phyloP scores from a whole-genome alignment of 73 alveolate genomes.

The Paramecium biaurelia region DNA sequence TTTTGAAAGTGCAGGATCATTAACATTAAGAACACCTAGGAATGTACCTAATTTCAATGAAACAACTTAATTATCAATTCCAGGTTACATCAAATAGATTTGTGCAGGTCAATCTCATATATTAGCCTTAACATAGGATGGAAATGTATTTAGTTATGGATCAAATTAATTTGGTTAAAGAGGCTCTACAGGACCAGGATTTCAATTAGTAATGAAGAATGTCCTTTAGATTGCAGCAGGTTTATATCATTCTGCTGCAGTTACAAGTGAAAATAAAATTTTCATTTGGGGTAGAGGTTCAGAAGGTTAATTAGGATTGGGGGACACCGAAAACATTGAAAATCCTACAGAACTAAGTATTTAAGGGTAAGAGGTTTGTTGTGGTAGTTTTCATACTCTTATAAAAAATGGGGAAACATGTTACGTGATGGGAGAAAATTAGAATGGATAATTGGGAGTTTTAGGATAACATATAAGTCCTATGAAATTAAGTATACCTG shows the following conservation, averaged over 20 bases:
- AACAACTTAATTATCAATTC: not conserved
- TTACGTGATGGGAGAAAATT: conserved; percentile 39
- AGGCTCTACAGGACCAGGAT: conserved; percentile 35
- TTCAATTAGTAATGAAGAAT: conserved; percentile 41
- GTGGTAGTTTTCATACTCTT: conserved; percentile 48
- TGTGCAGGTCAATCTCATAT: conserved; percentile 36
- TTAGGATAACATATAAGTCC: not conserved
- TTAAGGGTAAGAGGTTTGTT: conserved; percentile 11
- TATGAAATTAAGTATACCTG: not conserved
- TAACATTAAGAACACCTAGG: conserved; percentile 38
- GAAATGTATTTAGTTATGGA: conserved; percentile 2
- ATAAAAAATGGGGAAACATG: not conserved
- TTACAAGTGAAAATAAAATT: not conserved
- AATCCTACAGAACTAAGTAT: not conserved
- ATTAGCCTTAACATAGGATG: conserved; percentile 40
- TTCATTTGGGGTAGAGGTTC: conserved; percentile 47
- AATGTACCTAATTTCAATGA: conserved; percentile 40
- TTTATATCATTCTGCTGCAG: conserved; percentile 40
- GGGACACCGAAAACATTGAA: not conserved
- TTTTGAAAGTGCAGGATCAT: conserved; percentile 11
- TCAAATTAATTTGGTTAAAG: conserved; percentile 47
- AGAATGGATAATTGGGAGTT: conserved; percentile 31
- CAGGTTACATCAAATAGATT: conserved; percentile 16
- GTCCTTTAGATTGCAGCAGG: not conserved
- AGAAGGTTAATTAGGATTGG: conserved; percentile 50